Evolutionary conservation across 1,139 yeast species (phyloP), one percentile per base, ranked within the genome.

Genomic region (Blastobotrys aristatus): DNA sequence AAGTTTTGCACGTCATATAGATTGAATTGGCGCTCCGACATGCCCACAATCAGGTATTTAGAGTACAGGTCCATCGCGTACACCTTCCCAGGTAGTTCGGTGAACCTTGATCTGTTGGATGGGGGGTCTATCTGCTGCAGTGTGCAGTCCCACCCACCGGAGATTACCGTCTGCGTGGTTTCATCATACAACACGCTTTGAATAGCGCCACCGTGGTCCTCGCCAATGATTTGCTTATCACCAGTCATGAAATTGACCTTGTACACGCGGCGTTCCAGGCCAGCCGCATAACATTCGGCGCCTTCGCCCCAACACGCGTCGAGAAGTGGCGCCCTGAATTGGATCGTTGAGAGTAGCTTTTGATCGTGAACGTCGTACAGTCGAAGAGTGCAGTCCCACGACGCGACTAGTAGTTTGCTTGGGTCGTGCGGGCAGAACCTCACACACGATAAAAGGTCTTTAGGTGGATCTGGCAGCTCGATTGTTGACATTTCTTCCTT

Each of bases 11-110:
- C 65, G 57, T 80, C 95, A 67, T 75, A 86, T 10, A 82, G 67
- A 51, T 80, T 77, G 7, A 84, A 74, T 20, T 68, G 62, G 43
- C 84, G 71, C 21, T 73, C 71, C 1, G 82, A 69, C 68, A 79
- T 69, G 0, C 81, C 87, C 26, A 84, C 73, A 0, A 82, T 77
- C 18, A 84, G 57, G 48, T 66, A 65, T 18, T 72, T 65, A 2
- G 57, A 53, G 6, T 76, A 69, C 1, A 77, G 64, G 57, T 84
- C 94, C 81, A 86, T 75, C 4, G 81, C 73, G 52, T 81, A 75
- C 11, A 84, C 79, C 60, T 86, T 87, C 10, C 73, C 73, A 1
- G 76, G 73, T n/a, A 73, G 47, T 1, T 50, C 46, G 8, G 65
- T 47, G 3, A 51, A n/a, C 46, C 51, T 27, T 16, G 49, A 39